Base-by-base conservation (phyloP, 1,284 basidiomycete species). In the Trametes hirsuta region DNA sequence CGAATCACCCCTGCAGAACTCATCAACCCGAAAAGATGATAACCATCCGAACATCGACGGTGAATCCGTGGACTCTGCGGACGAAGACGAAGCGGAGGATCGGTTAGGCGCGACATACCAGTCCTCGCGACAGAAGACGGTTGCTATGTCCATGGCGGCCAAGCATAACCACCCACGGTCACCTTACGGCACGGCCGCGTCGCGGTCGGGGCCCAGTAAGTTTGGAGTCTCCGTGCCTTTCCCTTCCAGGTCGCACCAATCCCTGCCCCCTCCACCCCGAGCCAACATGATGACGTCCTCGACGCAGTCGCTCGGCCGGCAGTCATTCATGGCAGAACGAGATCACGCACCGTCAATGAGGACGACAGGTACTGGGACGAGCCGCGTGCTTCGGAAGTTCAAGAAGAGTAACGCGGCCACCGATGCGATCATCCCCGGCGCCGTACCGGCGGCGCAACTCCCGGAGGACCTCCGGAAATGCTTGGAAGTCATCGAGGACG, bases 401-500 rank as follows among this genome's bases (percentile, higher is more conserved):
- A 87, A 84, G 74, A 87, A 85, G 75, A 89, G 84, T 66, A 80
- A 83, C 50, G 79, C 82, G 4, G 65, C 66, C 52, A 76, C 58
- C 46, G 82, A 82, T 36, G 71, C 75, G 46, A 71, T 84, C 6
- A 72, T 84, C 55, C 81, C 82, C 46, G 79, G 79, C 41, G 79
- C 85, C 22, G 78, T 92, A 11, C 81, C 90, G 25, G 88, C 91
- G 2, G 84, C 87, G 70, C 85, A 88, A 59, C 74, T 97, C 8
- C 95, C 95, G 6, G 92, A 94, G 58, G 94, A 95, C 69, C 73
- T 98, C 53, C 85, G 88, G 57, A 83, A 87, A 69, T 95, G 95
- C 66, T 77, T 97, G 9, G 91, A 94, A 69, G 91, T 93, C 10
- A 86, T 97, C 25, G 88, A 93, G 66, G 84, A 84, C 41, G 90